Evolutionary conservation across 371 early-diverging fungal genomes (phyloP), one percentile per base, ranked within the genome.

Genomic region (Enteropsectra breve): DNA sequence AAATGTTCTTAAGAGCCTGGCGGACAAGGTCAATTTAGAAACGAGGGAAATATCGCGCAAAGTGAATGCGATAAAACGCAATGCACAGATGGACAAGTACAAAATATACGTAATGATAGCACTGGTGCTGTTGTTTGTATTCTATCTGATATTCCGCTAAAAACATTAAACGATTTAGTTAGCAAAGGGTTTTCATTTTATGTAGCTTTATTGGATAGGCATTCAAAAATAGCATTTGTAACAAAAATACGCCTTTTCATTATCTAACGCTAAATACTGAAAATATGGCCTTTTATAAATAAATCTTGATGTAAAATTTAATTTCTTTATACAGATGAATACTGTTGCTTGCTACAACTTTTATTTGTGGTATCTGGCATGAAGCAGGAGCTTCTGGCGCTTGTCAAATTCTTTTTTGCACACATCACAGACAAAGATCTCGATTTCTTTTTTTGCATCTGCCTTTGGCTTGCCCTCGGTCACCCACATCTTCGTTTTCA

Each of bases 351-450:
- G n/a, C n/a, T n/a, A n/a, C n/a, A n/a, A n/a, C n/a, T n/a, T n/a
- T n/a, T n/a, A n/a, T n/a, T 50, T 63, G 40, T 70, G 71, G 38
- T 54, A 70, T 15, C 54, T 58, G 29, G 58, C 54, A 38, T 70
- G 71, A 21, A 65, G 48, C 37, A 65, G 32, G 21, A 70, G 11
- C 52, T 63, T 70, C 21, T 48, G 71, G 11, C 45, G 47, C 34
- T 70, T 60, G 49, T 70, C 63, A 61, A 65, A 70, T 62, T 48
- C 59, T 45, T 70, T 70, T 29, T 45, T 47, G 37, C 71, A 70
- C 1, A 65, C 64, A 30, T 64, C 59, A 47, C 71, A 70, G 34
- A 36, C 58, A 32, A 37, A 59, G 0, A 65, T 26, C 15, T 49
- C 57, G 6, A 6, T 6, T 21, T 6, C 57, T 21, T 56, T 56